Evolutionary conservation across 2,329 filamentous ascomycete species (phyloP).

Genomic region (Lachnellula arida): DNA sequence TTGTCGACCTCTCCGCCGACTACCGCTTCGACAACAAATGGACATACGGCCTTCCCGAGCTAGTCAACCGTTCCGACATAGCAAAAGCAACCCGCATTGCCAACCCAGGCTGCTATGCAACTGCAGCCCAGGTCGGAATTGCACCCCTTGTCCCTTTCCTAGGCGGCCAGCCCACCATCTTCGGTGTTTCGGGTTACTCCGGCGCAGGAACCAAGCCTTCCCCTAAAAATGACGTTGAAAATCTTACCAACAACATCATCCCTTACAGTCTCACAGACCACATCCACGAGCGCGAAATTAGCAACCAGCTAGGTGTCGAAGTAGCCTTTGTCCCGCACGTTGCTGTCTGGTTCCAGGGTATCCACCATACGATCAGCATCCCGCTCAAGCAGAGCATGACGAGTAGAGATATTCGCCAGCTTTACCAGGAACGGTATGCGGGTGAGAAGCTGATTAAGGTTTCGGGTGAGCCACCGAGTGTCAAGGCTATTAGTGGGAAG

Average conservation of each 20-base stretch:
- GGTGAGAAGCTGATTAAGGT: slow-evolving; percentile 95
- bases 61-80: slow-evolving; percentile 72
- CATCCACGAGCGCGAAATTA: slow-evolving; percentile 91
- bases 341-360: slow-evolving; percentile 95
- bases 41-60: slow-evolving; percentile 88
- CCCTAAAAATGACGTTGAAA: slow-evolving; percentile 85
- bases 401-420: slow-evolving; percentile 83
- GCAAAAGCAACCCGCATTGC: slow-evolving; percentile 75
- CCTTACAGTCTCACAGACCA: slow-evolving; percentile 90
- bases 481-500: slow-evolving; percentile 78
- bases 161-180: slow-evolving; percentile 73
- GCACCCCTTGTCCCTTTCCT: slow-evolving; percentile 73
- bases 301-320: slow-evolving; percentile 64
- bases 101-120: slow-evolving; percentile 95
- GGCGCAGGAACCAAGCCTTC: slow-evolving; percentile 92
- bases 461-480: slow-evolving; percentile 77
- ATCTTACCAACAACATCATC: slow-evolving; percentile 82
- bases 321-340: slow-evolving; percentile 92
- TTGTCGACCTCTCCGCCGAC: slow-evolving; percentile 94
- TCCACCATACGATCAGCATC: slow-evolving; percentile 86
- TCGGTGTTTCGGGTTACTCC: slow-evolving; percentile 90
- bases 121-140: slow-evolving; percentile 85
- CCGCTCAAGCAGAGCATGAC: slow-evolving; percentile 83
- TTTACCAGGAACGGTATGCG: slow-evolving; percentile 95
- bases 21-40: slow-evolving; percentile 82